Evolutionary conservation across 768 basidiomycete species (phyloP).

Genomic region (Epithele typhae): DNA sequence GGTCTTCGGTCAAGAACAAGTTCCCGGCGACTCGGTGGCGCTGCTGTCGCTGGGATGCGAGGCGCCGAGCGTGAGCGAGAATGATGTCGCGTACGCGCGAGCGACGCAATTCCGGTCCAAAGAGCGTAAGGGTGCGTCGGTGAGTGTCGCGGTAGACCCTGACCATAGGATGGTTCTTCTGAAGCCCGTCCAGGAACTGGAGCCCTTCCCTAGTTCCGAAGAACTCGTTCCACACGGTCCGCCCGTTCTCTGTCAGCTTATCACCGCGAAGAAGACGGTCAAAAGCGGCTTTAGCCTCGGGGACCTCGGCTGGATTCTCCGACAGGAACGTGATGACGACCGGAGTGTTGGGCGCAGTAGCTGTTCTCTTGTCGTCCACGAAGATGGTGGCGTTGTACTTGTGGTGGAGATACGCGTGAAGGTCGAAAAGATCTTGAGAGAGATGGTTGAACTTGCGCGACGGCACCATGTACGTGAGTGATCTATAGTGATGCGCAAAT

Average conservation of each 20-base stretch:
- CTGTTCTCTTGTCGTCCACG: constrained; percentile 10
- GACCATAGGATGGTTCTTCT: constrained; percentile 34
- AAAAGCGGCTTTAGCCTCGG: constrained; percentile 53
- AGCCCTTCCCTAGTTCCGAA: constrained; percentile 42
- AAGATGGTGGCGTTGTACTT: too few relatives aligned
- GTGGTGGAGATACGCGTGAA: too few relatives aligned
- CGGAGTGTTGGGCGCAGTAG: not conserved
- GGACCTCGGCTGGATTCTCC: constrained; percentile 45
- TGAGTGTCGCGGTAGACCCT: constrained; percentile 37
- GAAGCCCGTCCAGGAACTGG: constrained; percentile 41
- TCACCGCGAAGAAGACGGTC: constrained; percentile 62
- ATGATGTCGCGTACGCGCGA: constrained; percentile 40
- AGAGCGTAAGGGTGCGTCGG: constrained; percentile 47
- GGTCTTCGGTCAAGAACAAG: constrained; percentile 44
- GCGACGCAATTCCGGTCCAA: constrained; percentile 45
- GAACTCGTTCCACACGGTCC: constrained; percentile 62
- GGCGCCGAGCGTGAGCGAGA: constrained; percentile 38
- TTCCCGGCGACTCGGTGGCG: constrained; percentile 44
- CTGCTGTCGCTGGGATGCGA: constrained; percentile 39
- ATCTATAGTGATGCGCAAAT: constrained; percentile 48
- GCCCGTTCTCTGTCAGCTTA: constrained; percentile 44
- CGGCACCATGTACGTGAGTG: constrained; percentile 44
- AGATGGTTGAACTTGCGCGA: too few relatives aligned
- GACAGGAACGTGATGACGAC: constrained; percentile 47
- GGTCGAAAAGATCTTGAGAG: too few relatives aligned